Evolutionary conservation across 2,329 filamentous ascomycete genomes (phyloP).

Genomic region (Alternaria brassicicola): DNA sequence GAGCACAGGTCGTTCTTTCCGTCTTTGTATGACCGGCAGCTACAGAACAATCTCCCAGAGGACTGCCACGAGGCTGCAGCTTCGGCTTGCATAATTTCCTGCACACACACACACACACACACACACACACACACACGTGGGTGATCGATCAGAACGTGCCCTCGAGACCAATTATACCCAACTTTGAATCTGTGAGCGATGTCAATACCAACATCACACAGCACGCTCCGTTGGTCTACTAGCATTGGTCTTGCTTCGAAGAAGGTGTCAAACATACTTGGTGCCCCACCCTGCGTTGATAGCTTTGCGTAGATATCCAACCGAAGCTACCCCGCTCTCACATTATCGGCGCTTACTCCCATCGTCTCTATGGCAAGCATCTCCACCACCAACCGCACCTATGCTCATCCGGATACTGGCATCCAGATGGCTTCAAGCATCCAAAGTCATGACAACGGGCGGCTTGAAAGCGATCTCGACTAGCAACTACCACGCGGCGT

Average conservation of each 20-base stretch:
- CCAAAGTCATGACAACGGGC: slow-evolving; percentile 1
- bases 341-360: slow-evolving; percentile 33
- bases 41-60: slow-evolving; percentile 1
- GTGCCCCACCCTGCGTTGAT: slow-evolving; percentile 3
- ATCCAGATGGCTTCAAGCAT: neutral
- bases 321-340: slow-evolving; percentile 20
- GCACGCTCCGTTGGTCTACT: neutral
- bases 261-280: slow-evolving; percentile 2
- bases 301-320: slow-evolving; percentile 10
- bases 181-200: neutral
- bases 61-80: slow-evolving; percentile 11
- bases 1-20: slow-evolving; percentile 5
- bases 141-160: neutral
- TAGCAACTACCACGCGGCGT: slow-evolving; percentile 6
- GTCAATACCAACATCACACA: neutral
- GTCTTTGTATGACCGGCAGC: slow-evolving; percentile 12
- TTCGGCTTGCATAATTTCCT: neutral
- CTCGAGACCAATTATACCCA: neutral
- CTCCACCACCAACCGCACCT: slow-evolving; percentile 23
- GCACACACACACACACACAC: neutral
- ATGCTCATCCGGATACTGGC: slow-evolving; percentile 7
- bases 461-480: neutral
- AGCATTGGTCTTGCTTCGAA: neutral
- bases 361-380: slow-evolving; percentile 28
- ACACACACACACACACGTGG: neutral